Conservation (phyloP, 805 yeast genomes). For the Yamadazyma sp. region DNA sequence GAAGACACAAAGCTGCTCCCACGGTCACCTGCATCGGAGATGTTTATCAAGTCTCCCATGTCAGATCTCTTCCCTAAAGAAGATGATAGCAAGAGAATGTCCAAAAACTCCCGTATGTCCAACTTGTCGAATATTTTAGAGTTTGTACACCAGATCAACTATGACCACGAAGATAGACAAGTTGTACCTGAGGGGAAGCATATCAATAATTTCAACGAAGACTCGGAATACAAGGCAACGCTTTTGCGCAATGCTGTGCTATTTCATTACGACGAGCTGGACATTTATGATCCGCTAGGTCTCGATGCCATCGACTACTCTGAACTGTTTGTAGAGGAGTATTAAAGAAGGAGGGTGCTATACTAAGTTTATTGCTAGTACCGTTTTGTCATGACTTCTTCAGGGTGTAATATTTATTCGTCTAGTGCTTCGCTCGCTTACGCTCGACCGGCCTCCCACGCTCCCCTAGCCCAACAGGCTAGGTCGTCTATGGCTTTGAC, state of each 20-base stretch:
- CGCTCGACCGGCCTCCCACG: too few species aligned
- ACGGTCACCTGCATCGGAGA: not conserved
- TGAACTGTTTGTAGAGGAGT: slow-evolving; percentile 2
- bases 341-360: too few species aligned
- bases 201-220: slow-evolving; percentile 7
- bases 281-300: slow-evolving; percentile 8
- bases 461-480: not conserved
- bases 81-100: slow-evolving; percentile 2
- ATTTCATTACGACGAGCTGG: slow-evolving; percentile 11
- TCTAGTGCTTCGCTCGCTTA: too few species aligned
- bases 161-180: slow-evolving; percentile 7
- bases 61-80: slow-evolving; percentile 1
- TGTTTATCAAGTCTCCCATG: slow-evolving; percentile 1
- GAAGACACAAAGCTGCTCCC: slow-evolving; percentile 6
- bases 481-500: too few species aligned
- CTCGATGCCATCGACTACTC: slow-evolving; percentile 13
- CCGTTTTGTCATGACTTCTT: too few species aligned
- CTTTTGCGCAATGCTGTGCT: slow-evolving; percentile 7
- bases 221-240: slow-evolving; percentile 9
- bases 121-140: slow-evolving; percentile 14
- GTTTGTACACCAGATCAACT: slow-evolving; percentile 14
- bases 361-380: too few species aligned
- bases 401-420: too few species aligned
- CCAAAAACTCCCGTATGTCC: slow-evolving; percentile 10
- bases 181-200: not conserved